Percentiles rank a stretch among this genome's conserved stretches.
phyloP scores from a whole-genome alignment of 805 yeast species.

The Cyberlindnera nakhonratchasimensis region DNA sequence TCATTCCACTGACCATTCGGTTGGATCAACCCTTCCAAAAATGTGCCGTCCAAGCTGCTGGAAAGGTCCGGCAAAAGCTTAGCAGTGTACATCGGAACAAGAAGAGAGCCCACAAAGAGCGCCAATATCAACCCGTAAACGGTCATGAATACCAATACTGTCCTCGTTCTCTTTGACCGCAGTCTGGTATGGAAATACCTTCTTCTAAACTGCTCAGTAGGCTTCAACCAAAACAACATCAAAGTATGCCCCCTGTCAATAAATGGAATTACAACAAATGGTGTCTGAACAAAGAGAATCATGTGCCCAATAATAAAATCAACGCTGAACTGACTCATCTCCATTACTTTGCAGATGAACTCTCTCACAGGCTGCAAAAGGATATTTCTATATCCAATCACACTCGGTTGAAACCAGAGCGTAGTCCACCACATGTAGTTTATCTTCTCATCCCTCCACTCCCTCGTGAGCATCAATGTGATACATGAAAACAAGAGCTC shows the following conservation, averaged over 20 bases:
- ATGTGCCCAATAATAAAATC: slow-evolving; percentile 61
- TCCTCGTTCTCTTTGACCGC: slow-evolving; percentile 38
- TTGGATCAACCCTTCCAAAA: slow-evolving; percentile 46
- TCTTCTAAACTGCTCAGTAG: slow-evolving; percentile 40
- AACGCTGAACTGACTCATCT: slow-evolving; percentile 63
- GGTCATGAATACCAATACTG: slow-evolving; percentile 42
- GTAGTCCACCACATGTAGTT: slow-evolving; percentile 70
- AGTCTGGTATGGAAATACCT: not conserved
- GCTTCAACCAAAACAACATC: slow-evolving; percentile 65
- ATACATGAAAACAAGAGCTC: slow-evolving; percentile 50
- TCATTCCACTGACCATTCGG: slow-evolving; percentile 59
- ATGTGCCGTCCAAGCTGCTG: slow-evolving; percentile 22
- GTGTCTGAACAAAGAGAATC: slow-evolving; percentile 54
- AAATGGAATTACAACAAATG: slow-evolving; percentile 59
- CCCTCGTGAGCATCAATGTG: slow-evolving; percentile 53
- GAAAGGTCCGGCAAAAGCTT: slow-evolving; percentile 26
- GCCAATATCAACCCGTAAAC: slow-evolving; percentile 42
- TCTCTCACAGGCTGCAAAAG: slow-evolving; percentile 65
- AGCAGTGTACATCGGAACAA: slow-evolving; percentile 40
- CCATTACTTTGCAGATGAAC: slow-evolving; percentile 57
- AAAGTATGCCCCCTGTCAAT: slow-evolving; percentile 65
- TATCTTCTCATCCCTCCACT: slow-evolving; percentile 54
- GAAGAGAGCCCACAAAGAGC: slow-evolving; percentile 38
- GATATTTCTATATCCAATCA: slow-evolving; percentile 54
- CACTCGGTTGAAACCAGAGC: slow-evolving; percentile 57